Base-by-base conservation (phyloP, 192 early-diverging fungal genomes). In the Cladochytrium replicatum region DNA sequence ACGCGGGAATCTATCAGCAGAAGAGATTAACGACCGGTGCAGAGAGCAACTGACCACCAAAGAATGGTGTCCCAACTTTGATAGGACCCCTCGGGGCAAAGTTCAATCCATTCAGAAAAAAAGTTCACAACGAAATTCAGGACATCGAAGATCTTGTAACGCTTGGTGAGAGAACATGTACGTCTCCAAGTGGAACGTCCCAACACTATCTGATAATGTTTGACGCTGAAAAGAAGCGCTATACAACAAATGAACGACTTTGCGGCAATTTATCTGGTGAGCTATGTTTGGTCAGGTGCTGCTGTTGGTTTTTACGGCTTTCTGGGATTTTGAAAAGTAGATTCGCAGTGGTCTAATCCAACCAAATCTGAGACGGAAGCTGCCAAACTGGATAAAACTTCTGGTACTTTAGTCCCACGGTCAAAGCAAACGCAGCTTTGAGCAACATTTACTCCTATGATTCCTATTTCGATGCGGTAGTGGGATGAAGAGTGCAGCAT, bases 171-270 rank as follows among this genome's bases (percentile, higher is more conserved):
- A 48, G 65, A 17, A 50, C 73, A 1, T 38, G 60, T 4, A 72
- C 72, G 0, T 94, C 89, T 54, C 79, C 91, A 0, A 22, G 51
- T 38, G 25, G 52, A 1, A 19, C 24, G 11, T 7, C 7, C 61
- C 22, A 26, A 50, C 11, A 45, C 13, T 6, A 9, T 40, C 11
- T 42, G 32, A 52, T 52, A 19, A 7, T 13, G 38, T 49, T 54
- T 50, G 41, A 8, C 37, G 44, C n/a, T 8, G 15, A 24, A 55
- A 45, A 22, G 93, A 3, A 75, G 94, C 9, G 91, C 90, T 2
- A 93, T 97, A 46, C 80, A 91, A 6, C 94, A 97, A 59, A 72
- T 71, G 31, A 55, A 75, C 40, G 94, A 97, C 60, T 91, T 86
- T 61, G 87, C 91, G 0, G 77, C 79, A 1, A 85, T 97, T 41